Evolutionary conservation across 2,329 filamentous ascomycete genomes (phyloP), one percentile per base, ranked within the genome.

Genomic region (Alternaria sp.): DNA sequence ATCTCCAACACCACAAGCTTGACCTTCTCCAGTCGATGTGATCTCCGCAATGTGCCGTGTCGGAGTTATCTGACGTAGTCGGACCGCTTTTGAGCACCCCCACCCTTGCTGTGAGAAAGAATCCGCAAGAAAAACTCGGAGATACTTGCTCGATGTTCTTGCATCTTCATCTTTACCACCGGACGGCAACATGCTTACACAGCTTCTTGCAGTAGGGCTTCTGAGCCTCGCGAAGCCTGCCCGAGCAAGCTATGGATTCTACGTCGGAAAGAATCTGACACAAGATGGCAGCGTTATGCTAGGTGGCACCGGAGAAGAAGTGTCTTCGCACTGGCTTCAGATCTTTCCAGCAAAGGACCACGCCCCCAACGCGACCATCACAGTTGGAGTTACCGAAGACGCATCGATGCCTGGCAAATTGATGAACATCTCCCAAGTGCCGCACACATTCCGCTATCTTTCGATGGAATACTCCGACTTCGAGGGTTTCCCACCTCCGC

Each of bases 241-340:
- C 6, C 55, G 57, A n/a, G 81, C 81, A n/a, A 84, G 83, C 73
- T 83, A 84, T 69, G 82, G 81, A 13, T 84, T 84, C 70, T 84
- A 84, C 56, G 81, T 84, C 17, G 83, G 83, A 62, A 83, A 83
- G 62, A 75, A 79, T 43, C 79, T 84, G 63, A 84, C 83, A 0
- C 71, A 76, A 13, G 78, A 81, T 63, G 81, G 81, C 28, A 79
- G 77, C 36, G 81, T 84, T 25, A 75, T 84, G 46, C 72, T 84
- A 19, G 82, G 82, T 62, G 82, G 83, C 21, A 84, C 82, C 5
- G 83, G 82, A 47, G 83, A 85, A 63, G 82, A 84, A 65, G 82
- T 84, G 0, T 84, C 82, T 0, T 81, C 79, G 9, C 82, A 84
- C 61, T 84, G 82, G 81, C 80, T 84, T 23, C 80, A 84, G 59